Evolutionary conservation across 106 monocot species (phyloP).

Genomic region (Dioscorea dumetorum): DNA sequence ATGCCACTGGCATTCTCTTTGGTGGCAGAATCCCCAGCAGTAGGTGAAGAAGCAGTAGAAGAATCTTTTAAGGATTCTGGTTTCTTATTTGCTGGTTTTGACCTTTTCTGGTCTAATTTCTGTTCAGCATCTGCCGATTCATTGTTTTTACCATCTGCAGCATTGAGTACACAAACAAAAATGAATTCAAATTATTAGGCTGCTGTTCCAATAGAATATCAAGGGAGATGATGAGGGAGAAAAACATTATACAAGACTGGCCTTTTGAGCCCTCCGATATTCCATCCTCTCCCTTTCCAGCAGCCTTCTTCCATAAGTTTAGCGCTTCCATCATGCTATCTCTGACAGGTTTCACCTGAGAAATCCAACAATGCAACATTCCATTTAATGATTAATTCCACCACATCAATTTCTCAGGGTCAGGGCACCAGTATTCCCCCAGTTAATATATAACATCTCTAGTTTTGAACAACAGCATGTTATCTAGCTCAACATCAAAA

Average conservation of each 20-base stretch:
- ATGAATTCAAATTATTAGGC: conserved; percentile 1
- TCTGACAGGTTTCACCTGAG: conserved; percentile 90
- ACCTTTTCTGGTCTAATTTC: conserved; percentile 30
- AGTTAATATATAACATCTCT: too few species aligned
- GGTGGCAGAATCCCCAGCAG: conserved; percentile 15
- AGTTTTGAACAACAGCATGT: too few species aligned
- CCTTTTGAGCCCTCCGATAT: conserved; percentile 36
- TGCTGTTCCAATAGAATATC: not conserved
- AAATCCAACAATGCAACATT: not conserved
- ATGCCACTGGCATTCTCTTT: conserved; percentile 41
- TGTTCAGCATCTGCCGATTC: conserved; percentile 36
- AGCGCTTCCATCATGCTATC: conserved; percentile 83
- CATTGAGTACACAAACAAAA: not conserved
- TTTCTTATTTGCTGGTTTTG: conserved; percentile 29
- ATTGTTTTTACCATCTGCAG: conserved; percentile 39
- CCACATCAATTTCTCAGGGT: too few species aligned
- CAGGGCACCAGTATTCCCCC: too few species aligned
- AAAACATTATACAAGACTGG: conserved; percentile 5
- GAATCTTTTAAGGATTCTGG: conserved; percentile 36
- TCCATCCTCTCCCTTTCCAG: conserved; percentile 41
- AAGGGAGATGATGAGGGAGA: not conserved
- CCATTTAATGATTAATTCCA: not conserved
- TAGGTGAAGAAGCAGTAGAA: conserved; percentile 48
- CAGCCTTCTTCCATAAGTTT: conserved; percentile 61
- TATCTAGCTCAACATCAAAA: not conserved